Conservation (phyloP, 176 grass and related monocot genomes). For the Carex cristatella region DNA sequence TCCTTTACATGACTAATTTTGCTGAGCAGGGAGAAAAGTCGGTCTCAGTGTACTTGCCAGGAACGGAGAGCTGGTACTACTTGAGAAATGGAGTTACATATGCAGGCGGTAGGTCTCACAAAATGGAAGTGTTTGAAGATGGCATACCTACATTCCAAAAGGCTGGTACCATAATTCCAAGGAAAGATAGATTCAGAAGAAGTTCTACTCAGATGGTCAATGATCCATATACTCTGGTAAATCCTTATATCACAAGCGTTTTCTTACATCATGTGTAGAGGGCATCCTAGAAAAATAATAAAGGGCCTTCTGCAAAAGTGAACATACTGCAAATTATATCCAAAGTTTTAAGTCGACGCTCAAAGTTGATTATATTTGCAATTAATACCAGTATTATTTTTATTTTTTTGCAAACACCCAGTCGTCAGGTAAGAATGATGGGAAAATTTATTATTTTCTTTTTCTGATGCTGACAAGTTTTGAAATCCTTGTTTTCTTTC, state of each 20-base stretch:
- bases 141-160: conserved; percentile 87
- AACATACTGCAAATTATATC: background rate
- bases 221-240: conserved; percentile 95
- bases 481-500: background rate
- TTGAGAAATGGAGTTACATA: conserved; percentile 65
- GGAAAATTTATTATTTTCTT: background rate
- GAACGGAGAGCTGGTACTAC: conserved; percentile 56
- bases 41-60: conserved; percentile 79
- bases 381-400: background rate
- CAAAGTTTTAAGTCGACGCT: background rate
- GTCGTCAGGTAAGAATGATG: background rate
- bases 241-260: background rate
- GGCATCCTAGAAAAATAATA: background rate
- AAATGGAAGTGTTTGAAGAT: conserved; percentile 73
- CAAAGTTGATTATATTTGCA: background rate
- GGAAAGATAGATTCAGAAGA: conserved; percentile 92
- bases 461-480: background rate
- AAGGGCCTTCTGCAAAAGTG: background rate
- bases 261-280: background rate
- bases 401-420: background rate
- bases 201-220: conserved; percentile 97
- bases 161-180: conserved; percentile 73
- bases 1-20: conserved; percentile 13
- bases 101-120: conserved; percentile 56
- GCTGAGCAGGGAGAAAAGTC: conserved; percentile 58